Percentiles rank a stretch among this genome's conserved stretches.
phyloP scores from a whole-genome alignment of 352 stramenopile species.

The Phytophthora megakarya region DNA sequence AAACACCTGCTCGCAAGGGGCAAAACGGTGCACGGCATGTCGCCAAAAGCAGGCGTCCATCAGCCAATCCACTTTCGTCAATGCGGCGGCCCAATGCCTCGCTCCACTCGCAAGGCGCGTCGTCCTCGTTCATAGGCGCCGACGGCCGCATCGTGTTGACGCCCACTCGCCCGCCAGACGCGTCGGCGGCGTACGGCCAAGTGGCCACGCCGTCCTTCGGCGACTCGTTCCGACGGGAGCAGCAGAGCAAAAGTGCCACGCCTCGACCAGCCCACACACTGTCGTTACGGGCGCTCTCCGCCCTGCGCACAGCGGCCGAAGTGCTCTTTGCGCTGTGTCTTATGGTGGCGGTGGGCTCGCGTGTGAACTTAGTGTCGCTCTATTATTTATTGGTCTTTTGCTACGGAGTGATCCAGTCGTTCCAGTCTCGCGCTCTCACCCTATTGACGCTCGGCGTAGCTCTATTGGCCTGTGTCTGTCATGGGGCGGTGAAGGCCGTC shows the following conservation, averaged over 20 bases:
- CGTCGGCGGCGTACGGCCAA: slow-evolving; percentile 39
- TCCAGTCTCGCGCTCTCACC: slow-evolving; percentile 58
- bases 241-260: slow-evolving; percentile 12
- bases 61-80: slow-evolving; percentile 14
- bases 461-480: slow-evolving; percentile 44
- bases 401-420: slow-evolving; percentile 63
- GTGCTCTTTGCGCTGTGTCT: slow-evolving; percentile 60
- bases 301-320: slow-evolving; percentile 31
- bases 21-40: slow-evolving; percentile 21
- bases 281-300: slow-evolving; percentile 26
- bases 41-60: slow-evolving; percentile 3
- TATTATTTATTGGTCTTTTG: slow-evolving; percentile 76
- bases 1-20: too few species aligned
- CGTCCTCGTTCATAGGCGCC: slow-evolving; percentile 33
- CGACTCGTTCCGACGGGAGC: slow-evolving; percentile 13
- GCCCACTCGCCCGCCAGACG: slow-evolving; percentile 27
- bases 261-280: slow-evolving; percentile 17
- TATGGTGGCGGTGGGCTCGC: slow-evolving; percentile 49
- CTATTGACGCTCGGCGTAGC: slow-evolving; percentile 55
- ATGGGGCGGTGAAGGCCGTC: slow-evolving; percentile 42
- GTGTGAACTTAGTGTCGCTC: slow-evolving; percentile 64
- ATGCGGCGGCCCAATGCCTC: slow-evolving; percentile 29
- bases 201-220: slow-evolving; percentile 40
- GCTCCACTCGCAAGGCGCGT: slow-evolving; percentile 6
- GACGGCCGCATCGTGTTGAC: slow-evolving; percentile 51